A percentile compares a stretch with the other conserved stretches of the same genome.
Evolutionary conservation across 345 rosid genomes (phyloP).

Genomic region (Eucalyptus sp.): DNA sequence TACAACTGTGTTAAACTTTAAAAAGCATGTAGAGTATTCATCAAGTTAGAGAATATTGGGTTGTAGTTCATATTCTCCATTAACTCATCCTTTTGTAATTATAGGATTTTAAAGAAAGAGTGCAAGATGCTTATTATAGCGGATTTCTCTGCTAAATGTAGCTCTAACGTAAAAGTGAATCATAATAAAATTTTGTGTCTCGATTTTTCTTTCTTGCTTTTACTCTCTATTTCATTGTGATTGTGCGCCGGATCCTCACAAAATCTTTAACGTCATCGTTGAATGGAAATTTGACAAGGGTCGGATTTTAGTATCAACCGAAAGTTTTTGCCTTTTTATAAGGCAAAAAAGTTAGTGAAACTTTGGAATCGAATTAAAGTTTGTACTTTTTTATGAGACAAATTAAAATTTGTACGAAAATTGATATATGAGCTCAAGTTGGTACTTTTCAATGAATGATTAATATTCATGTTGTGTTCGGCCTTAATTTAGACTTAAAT

Average conservation of each 20-base stretch:
- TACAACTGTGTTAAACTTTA: too few species aligned
- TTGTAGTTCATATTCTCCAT: too few species aligned
- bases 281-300: background rate
- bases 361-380: background rate
- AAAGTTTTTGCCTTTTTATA: background rate
- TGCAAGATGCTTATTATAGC: too few species aligned
- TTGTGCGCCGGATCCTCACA: too few species aligned
- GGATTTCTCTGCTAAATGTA: accelerated
- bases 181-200: too few species aligned
- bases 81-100: too few species aligned
- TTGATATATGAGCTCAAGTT: background rate
- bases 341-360: background rate
- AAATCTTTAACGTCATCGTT: accelerated
- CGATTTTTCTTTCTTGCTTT: too few species aligned
- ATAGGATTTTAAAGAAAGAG: too few species aligned
- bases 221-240: too few species aligned
- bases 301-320: background rate
- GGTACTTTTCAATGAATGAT: background rate
- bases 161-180: too few species aligned
- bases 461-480: background rate
- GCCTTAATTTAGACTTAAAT: background rate
- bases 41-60: too few species aligned
- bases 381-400: background rate
- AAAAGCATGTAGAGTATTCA: too few species aligned
- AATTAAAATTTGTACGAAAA: background rate